Evolutionary conservation across 2,329 filamentous ascomycete species (phyloP), one percentile per base, ranked within the genome.

Genomic region (Pseudocercospora fuligena): DNA sequence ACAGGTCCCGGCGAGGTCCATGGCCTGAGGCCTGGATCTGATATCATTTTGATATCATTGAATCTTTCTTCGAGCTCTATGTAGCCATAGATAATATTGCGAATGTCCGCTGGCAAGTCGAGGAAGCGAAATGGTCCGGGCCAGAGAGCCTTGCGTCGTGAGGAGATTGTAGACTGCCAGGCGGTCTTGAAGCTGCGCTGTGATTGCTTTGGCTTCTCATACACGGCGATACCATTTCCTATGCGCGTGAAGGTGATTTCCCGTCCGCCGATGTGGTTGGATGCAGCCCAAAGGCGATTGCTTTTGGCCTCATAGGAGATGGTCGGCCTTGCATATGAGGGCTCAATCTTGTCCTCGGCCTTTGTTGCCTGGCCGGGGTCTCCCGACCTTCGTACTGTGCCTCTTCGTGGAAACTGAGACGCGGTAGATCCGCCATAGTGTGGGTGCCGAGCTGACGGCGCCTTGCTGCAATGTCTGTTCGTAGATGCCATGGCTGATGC

Each of bases 41-140:
- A 43, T n/a, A 43, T 43, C 40, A 51, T 51, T 19, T 51, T 51
- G 19, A 51, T 51, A 3, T 16, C 19, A 14, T 51, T 51, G 1
- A 25, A 23, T 16, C 47, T 21, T 51, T 25, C 19, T 7, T 51
- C 21, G 3, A 21, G 23, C 23, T 51, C 47, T 14, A 51, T 51
- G 21, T 23, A 51, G 23, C 21, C 47, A 51, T 58, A 58, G 14
- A 58, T 23, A 7, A 58, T 31, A 7, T 58, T 58, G 5, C 54
- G 54, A n/a, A 58, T 12, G 25, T 58, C 54, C 23, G 54, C 29
- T 23, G 54, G 54, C 21, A 58, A 31, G 29, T 40, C 54, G 14
- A 58, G 9, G 27, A 58, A 58, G 54, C 54, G 25, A 6, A 58
- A 58, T 19, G 54, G 29, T 16, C n/a, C 54, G 5, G 54, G 29